Evolutionary conservation across 768 basidiomycete genomes (phyloP).

Genomic region (Macrolepiota dolichaula): DNA sequence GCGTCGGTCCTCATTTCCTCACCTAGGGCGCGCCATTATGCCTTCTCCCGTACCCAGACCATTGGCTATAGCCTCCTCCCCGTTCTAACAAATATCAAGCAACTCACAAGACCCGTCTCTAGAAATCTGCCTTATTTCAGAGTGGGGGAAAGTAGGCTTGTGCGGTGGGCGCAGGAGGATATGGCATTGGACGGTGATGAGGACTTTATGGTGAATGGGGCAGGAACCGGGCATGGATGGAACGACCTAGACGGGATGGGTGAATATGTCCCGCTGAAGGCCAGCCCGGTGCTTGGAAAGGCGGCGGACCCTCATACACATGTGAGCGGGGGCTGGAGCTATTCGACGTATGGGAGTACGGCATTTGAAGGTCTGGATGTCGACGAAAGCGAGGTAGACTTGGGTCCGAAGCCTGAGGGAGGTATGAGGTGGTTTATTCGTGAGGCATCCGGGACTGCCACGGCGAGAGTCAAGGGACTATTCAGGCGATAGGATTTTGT

Average conservation of each 20-base stretch:
- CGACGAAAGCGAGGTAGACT: neutral
- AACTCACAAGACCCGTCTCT: constrained; percentile 16
- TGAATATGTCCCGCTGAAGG: constrained; percentile 45
- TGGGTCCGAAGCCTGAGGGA: neutral
- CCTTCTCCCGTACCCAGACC: constrained; percentile 18
- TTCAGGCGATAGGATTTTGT: neutral
- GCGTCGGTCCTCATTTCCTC: constrained; percentile 21
- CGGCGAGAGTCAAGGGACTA: neutral
- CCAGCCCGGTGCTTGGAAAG: constrained; percentile 16
- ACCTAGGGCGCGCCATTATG: constrained; percentile 21
- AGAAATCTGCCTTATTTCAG: constrained; percentile 30
- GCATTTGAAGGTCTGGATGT: constrained; percentile 1
- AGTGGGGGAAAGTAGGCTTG: constrained; percentile 35
- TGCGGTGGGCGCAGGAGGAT: constrained; percentile 48
- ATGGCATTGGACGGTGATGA: constrained; percentile 36
- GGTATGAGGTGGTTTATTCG: neutral
- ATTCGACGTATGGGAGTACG: constrained; percentile 3
- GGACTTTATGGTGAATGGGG: constrained; percentile 43
- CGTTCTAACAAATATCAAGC: constrained; percentile 13
- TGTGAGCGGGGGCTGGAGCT: neutral
- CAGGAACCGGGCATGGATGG: constrained; percentile 25
- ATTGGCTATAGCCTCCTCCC: constrained; percentile 18
- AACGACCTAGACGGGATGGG: constrained; percentile 24
- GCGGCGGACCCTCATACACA: neutral
- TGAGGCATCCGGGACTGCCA: neutral